A percentile compares a stretch with the other conserved stretches of the same genome.
These are phyloP conservation scores for Trichosporon ovoides DNA, from an alignment of 1,284 basidiomycete genomes.

Conservation along the genomic window DNA sequence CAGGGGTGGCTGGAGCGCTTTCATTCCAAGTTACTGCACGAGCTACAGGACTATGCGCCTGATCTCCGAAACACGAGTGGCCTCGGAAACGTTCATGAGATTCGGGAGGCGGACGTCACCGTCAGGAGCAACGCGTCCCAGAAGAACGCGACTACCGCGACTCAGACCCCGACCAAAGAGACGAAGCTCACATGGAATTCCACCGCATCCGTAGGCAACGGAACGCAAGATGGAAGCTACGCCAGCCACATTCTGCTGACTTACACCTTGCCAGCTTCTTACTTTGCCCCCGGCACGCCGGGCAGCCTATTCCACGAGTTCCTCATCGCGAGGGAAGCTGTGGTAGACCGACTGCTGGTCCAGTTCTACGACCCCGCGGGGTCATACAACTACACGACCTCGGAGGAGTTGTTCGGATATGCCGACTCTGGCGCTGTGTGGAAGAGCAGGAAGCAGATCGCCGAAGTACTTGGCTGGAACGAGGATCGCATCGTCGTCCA, in stretches of 20 bases:
- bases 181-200: too few species aligned
- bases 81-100: too few species aligned
- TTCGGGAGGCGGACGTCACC: too few species aligned
- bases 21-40: constrained; percentile 22
- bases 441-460: not conserved
- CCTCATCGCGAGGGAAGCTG: not conserved
- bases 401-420: not conserved
- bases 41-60: constrained; percentile 11
- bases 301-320: not conserved
- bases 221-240: not conserved
- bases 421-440: not conserved
- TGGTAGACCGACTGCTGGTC: not conserved
- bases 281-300: not conserved
- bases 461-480: not conserved
- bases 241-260: not conserved
- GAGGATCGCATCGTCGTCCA: constrained; percentile 2
- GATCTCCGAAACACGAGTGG: too few species aligned
- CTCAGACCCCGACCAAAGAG: too few species aligned
- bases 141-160: too few species aligned
- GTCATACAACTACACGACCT: not conserved
- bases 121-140: too few species aligned
- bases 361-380: constrained; percentile 4
- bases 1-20: constrained; percentile 28
- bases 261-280: not conserved
- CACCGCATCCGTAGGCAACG: not conserved